Conservation (phyloP, 768 basidiomycete species). For the Suillus discolor region DNA sequence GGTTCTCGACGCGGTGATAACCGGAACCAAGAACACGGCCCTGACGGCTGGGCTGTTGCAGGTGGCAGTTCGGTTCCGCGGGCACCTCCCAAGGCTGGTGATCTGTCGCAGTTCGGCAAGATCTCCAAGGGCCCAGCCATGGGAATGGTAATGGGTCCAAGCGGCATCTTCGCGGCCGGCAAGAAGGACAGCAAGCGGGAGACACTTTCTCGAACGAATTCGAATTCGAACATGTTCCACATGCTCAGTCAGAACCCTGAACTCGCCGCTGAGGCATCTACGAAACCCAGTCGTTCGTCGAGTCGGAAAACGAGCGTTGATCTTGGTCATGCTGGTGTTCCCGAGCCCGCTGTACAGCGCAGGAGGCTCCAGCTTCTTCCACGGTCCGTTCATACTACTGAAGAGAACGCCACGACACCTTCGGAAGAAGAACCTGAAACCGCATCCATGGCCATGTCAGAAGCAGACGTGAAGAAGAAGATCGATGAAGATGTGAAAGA, state of each 20-base stretch:
- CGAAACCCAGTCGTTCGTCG: constrained; percentile 54
- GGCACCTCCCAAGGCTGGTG: constrained; percentile 77
- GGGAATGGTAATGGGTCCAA: constrained; percentile 70
- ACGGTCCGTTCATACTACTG: constrained; percentile 65
- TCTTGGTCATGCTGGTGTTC: constrained; percentile 44
- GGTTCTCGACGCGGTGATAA: constrained; percentile 88
- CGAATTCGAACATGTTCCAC: constrained; percentile 85
- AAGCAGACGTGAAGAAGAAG: constrained; percentile 70
- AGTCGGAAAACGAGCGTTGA: constrained; percentile 57
- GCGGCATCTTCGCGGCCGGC: constrained; percentile 76
- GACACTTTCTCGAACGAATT: constrained; percentile 77
- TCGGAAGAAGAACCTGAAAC: constrained; percentile 54
- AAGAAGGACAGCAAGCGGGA: constrained; percentile 74
- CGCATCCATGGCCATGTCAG: constrained; percentile 52
- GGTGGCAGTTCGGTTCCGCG: constrained; percentile 54
- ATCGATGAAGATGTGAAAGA: constrained; percentile 84
- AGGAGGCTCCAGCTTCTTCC: constrained; percentile 77
- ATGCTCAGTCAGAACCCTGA: constrained; percentile 73
- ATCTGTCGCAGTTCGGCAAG: constrained; percentile 88
- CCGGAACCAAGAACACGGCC: constrained; percentile 61
- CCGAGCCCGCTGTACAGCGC: constrained; percentile 56
- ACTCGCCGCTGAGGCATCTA: constrained; percentile 51
- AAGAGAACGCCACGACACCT: constrained; percentile 45
- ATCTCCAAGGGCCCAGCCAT: constrained; percentile 70
- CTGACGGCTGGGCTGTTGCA: constrained; percentile 88